Evolutionary conservation across 768 basidiomycete genomes (phyloP).

Genomic region (Dentipellis fragilis): DNA sequence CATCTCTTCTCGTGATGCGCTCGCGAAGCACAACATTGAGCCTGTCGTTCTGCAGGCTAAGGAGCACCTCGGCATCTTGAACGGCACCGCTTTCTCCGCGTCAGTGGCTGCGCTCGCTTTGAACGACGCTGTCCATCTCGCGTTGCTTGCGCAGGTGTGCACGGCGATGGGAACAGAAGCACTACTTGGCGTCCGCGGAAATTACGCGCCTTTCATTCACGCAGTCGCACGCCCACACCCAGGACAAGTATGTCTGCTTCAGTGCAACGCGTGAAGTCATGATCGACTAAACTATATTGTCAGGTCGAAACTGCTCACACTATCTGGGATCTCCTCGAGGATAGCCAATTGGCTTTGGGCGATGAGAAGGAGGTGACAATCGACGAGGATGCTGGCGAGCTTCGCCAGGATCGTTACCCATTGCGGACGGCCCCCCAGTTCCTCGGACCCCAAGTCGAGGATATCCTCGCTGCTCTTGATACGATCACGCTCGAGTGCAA

Average conservation of each 20-base stretch:
- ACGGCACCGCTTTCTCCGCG: conserved; percentile 81
- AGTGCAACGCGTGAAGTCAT: background rate
- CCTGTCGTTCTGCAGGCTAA: conserved; percentile 64
- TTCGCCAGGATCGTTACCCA: conserved; percentile 75
- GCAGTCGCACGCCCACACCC: conserved; percentile 70
- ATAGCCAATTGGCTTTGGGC: conserved; percentile 51
- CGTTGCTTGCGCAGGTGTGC: conserved; percentile 56
- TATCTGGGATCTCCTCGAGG: conserved; percentile 60
- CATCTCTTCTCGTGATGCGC: conserved; percentile 45
- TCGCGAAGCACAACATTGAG: conserved; percentile 47
- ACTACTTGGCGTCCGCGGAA: conserved; percentile 59
- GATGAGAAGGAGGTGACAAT: conserved; percentile 68
- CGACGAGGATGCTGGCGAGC: conserved; percentile 58
- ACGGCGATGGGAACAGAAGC: conserved; percentile 85
- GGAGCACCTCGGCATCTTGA: conserved; percentile 73
- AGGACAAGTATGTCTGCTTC: conserved; percentile 44
- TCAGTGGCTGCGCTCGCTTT: conserved; percentile 69
- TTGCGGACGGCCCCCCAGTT: conserved; percentile 75
- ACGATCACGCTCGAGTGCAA: conserved; percentile 71
- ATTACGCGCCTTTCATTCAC: conserved; percentile 75
- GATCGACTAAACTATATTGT: background rate
- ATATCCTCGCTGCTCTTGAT: conserved; percentile 54
- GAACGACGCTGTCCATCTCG: conserved; percentile 60
- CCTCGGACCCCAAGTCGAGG: conserved; percentile 79
- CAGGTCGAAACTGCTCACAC: conserved; percentile 63